Base-by-base conservation (phyloP, 306 rosid genomes). In the Acacia melanoxylon region DNA sequence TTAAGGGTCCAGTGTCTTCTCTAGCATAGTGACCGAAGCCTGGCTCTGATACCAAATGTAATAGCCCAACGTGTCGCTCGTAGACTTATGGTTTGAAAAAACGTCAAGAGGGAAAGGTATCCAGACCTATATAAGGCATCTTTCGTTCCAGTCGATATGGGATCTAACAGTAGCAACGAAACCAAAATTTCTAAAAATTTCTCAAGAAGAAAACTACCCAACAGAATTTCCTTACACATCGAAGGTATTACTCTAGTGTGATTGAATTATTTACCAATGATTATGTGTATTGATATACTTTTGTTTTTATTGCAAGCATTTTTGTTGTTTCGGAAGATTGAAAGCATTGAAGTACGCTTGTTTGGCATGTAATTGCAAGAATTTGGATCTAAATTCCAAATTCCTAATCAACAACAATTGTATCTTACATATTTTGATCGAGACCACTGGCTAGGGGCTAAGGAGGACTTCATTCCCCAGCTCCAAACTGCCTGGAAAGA, bases 281-380 rank as follows among this genome's bases (percentile, higher is more conserved):
- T 73, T 24, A 66, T 56, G 37, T 24, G 37, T 44, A 52, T 76
- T 76, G 58, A 76, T 66, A 72, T 49, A 33, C 40, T 44, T 85
- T 4, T 40, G 46, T 75, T 76, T 72, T 71, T 61, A 45, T 61
- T 79, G 78, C 87, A 95, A 98, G 99, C 92, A 51, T 24, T 95
- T 72, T 87, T 95, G 74, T 83, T 95, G 89, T 95, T 95, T 89
- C 99, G 93, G 87, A 95, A 91, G 90, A 95, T 95, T 75, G 98
- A 91, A 87, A 98, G 98, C 20, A 98, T 95, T 33, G 99, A 95
- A 87, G 97, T 95, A 66, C 93, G 98, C 89, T 88, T 95, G 45
- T 95, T 95, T 74, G 98, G 99, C 92, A 93, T 95, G 98, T 95
- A 93, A 63, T 97, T 95, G 72, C 99, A 95, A 89, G 98, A 95